These are phyloP conservation scores for Poa pratensis DNA, from an alignment of 176 grass and related monocot genomes.

Conservation along the genomic window DNA sequence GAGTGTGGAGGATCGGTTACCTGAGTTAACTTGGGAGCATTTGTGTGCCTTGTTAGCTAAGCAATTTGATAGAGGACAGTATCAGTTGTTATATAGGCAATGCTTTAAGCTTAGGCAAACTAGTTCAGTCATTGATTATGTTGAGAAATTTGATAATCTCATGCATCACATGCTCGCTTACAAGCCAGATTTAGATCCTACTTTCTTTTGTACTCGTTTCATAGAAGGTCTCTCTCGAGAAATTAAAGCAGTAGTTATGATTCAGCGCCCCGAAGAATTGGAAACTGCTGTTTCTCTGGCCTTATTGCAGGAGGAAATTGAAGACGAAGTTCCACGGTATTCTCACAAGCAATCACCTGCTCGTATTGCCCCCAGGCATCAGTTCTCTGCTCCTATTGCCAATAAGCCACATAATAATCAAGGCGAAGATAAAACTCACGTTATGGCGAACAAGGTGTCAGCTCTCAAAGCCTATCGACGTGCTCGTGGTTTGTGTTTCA, in stretches of 20 bases:
- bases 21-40: neutral
- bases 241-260: neutral
- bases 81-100: no score
- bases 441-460: no score
- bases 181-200: neutral
- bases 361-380: no score
- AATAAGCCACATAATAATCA: no score
- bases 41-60: neutral
- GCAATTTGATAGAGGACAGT: neutral
- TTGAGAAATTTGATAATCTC: neutral
- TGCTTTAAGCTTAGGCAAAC: no score
- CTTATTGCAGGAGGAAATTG: neutral
- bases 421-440: no score
- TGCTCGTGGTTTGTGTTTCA: no score
- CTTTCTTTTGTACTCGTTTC: neutral
- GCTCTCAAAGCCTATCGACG: no score
- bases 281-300: neutral
- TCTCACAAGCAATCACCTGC: no score
- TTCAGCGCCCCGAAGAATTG: neutral
- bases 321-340: neutral
- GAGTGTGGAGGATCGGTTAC: neutral
- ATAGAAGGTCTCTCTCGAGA: neutral
- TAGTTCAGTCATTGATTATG: no score
- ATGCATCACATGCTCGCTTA: neutral
- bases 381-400: no score